Percentiles rank a stretch among this genome's conserved stretches.
These are phyloP conservation scores for Nicotiana paniculata DNA, from an alignment of 257 asterid genomes.

Conservation along the genomic window DNA sequence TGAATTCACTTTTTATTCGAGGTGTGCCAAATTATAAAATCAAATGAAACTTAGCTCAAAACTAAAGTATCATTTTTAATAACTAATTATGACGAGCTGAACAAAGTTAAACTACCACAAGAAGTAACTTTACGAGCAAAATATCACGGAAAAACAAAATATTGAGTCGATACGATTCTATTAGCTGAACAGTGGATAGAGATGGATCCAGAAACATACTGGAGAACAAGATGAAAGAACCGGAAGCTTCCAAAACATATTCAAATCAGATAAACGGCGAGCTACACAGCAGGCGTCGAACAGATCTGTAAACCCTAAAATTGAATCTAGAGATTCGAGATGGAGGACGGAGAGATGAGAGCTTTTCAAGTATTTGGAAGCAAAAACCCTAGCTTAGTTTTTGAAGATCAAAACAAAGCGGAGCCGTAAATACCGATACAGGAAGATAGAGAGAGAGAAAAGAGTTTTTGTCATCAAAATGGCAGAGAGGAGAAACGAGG, in stretches of 20 bases:
- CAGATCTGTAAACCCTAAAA: conserved; percentile 55
- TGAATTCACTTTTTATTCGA: background rate
- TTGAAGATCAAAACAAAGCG: conserved; percentile 23
- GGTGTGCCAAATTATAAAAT: background rate
- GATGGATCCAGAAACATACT: conserved; percentile 46
- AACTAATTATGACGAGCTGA: background rate
- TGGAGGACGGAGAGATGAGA: background rate
- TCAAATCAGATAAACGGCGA: conserved; percentile 10
- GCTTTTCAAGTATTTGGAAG: conserved; percentile 10
- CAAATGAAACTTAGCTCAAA: background rate
- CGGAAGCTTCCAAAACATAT: conserved; percentile 96
- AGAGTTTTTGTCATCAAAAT: conserved; percentile 4
- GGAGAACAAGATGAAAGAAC: conserved; percentile 88
- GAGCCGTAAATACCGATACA: conserved; percentile 30
- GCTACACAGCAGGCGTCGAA: conserved; percentile 1
- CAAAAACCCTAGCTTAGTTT: conserved; percentile 47
- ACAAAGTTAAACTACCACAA: background rate
- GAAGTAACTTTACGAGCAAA: background rate
- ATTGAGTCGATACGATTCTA: background rate
- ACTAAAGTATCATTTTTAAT: background rate
- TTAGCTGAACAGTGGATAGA: background rate
- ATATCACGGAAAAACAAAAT: background rate
- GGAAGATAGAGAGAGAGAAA: conserved; percentile 5
- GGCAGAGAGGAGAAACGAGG: conserved; percentile 3
- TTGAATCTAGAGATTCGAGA: conserved; percentile 23